Base-by-base conservation (phyloP, 176 grass and related monocot genomes). In the maize (Zea mays) region DNA sequence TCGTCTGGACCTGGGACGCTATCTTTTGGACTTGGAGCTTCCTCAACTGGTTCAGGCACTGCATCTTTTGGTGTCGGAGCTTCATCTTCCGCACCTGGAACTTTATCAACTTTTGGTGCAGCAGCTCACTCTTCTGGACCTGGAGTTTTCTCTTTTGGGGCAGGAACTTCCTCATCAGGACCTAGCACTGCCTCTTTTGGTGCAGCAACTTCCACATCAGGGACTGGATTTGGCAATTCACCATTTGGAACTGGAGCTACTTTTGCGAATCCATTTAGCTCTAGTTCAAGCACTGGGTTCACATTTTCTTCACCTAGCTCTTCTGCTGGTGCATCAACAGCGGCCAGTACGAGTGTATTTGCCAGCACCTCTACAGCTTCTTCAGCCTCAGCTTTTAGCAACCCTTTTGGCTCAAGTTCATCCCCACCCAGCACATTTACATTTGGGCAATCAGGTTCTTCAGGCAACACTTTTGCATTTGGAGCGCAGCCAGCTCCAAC, bases 361-460 rank as follows among this genome's bases (percentile, higher is more conserved):
- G 50, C 72, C 62, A 78, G 62, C 39, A 65, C 65, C 11, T 66
- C 81, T 5, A 37, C 20, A 1, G 59, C 83, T 51, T 89, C 84
- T 12, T 66, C 82, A 2, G 59, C 91, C 15, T 42, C 87, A 3
- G 44, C 65, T 65, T 81, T 83, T 62, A 71, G 67, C 73, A 81
- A 67, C 68, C 71, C 37, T 27, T 88, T 93, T 10, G 46, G 82
- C 69, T 85, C 91, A 73, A 87, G 55, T 85, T 63, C 87, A n/a
- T 75, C 87, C 7, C 2, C 74, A 59, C 21, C 75, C 43, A 83
- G 84, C 79, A 89, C 36, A 44, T 88, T 88, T 66, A 17, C 75
- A 36, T 93, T 88, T 83, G 85, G 87, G 52, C 79, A 79, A 68
- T 63, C 87, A 46, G 69, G 82, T 69, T 83, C 87, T 69, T 77